Base-by-base conservation (phyloP, 2,329 filamentous ascomycete species). In the Thyridium curvatum region DNA sequence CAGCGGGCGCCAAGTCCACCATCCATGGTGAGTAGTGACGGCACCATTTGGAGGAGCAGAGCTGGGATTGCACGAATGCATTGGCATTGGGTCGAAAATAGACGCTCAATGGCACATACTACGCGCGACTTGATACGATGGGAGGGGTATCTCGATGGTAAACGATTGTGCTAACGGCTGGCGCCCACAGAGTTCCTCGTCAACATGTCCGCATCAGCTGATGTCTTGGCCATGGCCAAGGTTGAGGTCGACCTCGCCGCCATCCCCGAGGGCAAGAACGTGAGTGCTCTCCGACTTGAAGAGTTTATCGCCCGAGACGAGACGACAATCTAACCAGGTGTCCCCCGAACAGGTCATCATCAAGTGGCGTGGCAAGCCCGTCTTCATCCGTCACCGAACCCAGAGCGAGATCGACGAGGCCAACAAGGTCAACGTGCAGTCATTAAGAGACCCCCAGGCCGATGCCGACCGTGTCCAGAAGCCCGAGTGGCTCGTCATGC, bases 281-380 rank as follows among this genome's bases (percentile, higher is more conserved):
- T 90, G 74, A 65, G 84, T 74, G n/a, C 28, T 10, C 21, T 26
- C 6, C 21, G 6, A 10, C 21, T 26, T 10, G 21, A 26, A 6
- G n/a, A n/a, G 12, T 14, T 12, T 12, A 34, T n/a, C n/a, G n/a
- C n/a, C n/a, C n/a, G n/a, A n/a, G 18, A 39, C n/a, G 14, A 8
- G 26, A 21, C 14, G 15, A 17, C 6, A 13, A 9, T 26, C 21
- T 26, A 26, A 26, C 10, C 21, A 26, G 6, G 10, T n/a, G n/a
- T 35, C n/a, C 21, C 5, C 29, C 26, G 31, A 34, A 37, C 58
- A 90, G 85, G 84, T 98, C 65, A 94, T 98, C 67, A 94, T 98
- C 78, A 98, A 98, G 77, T 98, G 93, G 93, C 86, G 93, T 77
- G 93, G 93, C 66, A 98, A 98, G 86, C 93, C 93, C 66, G 89